Base-by-base conservation (phyloP, 208 protist genomes). In the Blastocrithidia nonstop region DNA sequence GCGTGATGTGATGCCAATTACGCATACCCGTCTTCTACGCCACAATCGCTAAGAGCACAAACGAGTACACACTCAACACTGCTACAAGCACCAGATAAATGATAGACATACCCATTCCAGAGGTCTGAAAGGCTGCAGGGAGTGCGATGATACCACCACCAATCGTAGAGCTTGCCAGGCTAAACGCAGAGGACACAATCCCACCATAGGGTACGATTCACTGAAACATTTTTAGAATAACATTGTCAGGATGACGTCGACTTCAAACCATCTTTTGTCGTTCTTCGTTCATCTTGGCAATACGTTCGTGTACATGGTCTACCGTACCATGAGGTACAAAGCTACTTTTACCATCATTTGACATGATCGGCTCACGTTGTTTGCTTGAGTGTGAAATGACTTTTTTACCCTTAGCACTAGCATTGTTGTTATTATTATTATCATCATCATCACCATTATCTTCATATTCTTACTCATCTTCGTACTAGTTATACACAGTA, bases 71-170 rank as follows among this genome's bases (percentile, higher is more conserved):
- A 6, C 61, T 84, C 7, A 71, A 28, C 20, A 60, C 20, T 15
- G 51, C 43, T 11, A 69, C 49, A 4, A 70, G 38, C 2, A 52
- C 25, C 15, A 66, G 40, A 49, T 53, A 66, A 21, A 66, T 50
- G 9, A 17, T 41, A 2, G 59, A 66, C 54, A 80, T 62, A 16
- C 36, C 45, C 21, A 77, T 55, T 7, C 75, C 75, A 13, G 62
- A 71, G 29, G 55, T 71, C 36, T 65, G 58, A 40, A 78, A 81
- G 3, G 70, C 66, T 1, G 40, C 54, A 3, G 75, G 75, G 4
- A 85, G 50, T 6, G 50, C 45, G 20, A 85, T 66, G 36, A 77
- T 76, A 46, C 75, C 71, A 17, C 67, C 75, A 19, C 75, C 75
- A 38, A 85, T 57, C 11, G 75, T 85, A 5, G 67, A 66, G 52